Base-by-base conservation (phyloP, 805 yeast genomes). In the Yamadazyma insecticola region DNA sequence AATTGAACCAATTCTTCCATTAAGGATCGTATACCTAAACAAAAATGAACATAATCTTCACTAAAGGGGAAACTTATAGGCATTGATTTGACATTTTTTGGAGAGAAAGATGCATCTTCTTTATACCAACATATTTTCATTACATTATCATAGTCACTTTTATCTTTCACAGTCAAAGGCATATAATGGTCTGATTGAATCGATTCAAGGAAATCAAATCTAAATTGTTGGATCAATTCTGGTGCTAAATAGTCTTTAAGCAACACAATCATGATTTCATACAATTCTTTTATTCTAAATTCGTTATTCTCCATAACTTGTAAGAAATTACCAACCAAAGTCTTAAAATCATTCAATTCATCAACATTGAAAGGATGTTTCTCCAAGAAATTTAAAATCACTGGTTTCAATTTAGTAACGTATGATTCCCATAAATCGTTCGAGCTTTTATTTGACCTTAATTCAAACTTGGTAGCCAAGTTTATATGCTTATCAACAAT, bases 131-230 rank as follows among this genome's bases (percentile, higher is more conserved):
- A 72, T 2, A 78, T 70, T 15, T 66, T 67, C 36, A 81, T 64
- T 20, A 83, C 76, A 39, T 76, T 74, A 13, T 76, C 78, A 51
- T 78, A 85, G 29, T 81, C 71, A 9, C 65, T 61, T 24, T 60
- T 53, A 30, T 76, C 76, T 39, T 78, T 72, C 19, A 88, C 76
- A 0, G 74, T 73, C 63, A 88, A 72, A 9, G 96, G 95, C 87
- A 85, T 86, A 42, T 86, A 85, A 51, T 86, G 92, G 51, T 90
- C 97, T 15, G 81, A 79, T 38, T 75, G 72, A 22, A 88, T 73
- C 5, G 81, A 60, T 7, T 68, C 67, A 19, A 66, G 57, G 58
- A 88, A 90, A 29, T 79, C 81, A 9, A 52, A 53, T 15, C 72
- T 64, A 53, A 87, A 86, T 11, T 70, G 68, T 36, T 59, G 61